Percentiles rank a stretch among this genome's conserved stretches.
phyloP scores from a whole-genome alignment of 805 yeast species.

The Metschnikowia similis region DNA sequence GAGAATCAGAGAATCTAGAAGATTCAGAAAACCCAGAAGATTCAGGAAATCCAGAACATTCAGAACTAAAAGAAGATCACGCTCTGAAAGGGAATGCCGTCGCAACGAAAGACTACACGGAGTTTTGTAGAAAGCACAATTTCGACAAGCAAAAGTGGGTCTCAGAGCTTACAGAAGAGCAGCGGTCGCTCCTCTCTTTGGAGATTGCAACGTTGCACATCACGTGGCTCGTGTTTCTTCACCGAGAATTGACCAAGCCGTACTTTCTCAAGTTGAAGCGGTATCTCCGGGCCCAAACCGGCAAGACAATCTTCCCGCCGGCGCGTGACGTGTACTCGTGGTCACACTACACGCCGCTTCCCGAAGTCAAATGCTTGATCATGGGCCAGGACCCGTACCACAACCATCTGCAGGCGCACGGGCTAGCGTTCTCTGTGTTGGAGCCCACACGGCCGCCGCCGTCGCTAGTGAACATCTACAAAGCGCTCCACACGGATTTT shows the following conservation, averaged over 20 bases:
- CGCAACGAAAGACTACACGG: not conserved
- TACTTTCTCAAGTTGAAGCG: constrained; percentile 72
- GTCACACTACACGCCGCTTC: constrained; percentile 80
- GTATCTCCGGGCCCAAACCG: constrained; percentile 51
- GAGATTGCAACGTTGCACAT: constrained; percentile 71
- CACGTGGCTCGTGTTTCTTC: constrained; percentile 72
- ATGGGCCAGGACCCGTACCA: constrained; percentile 98
- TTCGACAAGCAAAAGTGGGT: constrained; percentile 56
- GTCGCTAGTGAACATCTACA: constrained; percentile 81
- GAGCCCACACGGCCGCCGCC: constrained; percentile 81
- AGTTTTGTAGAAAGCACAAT: constrained; percentile 12
- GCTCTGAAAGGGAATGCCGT: no score
- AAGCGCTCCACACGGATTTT: constrained; percentile 59
- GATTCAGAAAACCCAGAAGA: no score
- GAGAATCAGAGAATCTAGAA: no score
- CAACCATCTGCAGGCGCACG: constrained; percentile 90
- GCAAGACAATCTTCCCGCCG: constrained; percentile 73
- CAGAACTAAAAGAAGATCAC: no score
- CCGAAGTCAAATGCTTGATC: constrained; percentile 68
- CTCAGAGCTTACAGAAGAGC: constrained; percentile 42
- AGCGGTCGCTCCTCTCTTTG: constrained; percentile 48
- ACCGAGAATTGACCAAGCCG: constrained; percentile 74
- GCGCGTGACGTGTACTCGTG: constrained; percentile 77
- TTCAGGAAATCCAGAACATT: no score
- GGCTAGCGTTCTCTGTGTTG: constrained; percentile 87